phyloP scores from a whole-genome alignment of 768 basidiomycete genomes.

The Exidia glandulosa region DNA sequence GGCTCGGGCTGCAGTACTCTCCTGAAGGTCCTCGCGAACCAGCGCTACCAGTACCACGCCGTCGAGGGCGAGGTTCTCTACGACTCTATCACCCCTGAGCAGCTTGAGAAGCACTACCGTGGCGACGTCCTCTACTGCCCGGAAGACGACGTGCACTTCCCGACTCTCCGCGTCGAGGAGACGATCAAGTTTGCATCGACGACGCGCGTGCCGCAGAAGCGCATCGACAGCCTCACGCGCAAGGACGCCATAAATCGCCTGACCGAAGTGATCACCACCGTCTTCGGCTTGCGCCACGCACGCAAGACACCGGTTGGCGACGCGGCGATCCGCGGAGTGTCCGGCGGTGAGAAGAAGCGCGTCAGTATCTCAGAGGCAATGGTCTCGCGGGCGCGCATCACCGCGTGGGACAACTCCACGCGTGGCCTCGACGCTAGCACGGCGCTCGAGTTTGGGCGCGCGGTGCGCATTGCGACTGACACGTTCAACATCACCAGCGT shows the following conservation, averaged over 20 bases:
- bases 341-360: conserved; percentile 70
- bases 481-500: conserved; percentile 67
- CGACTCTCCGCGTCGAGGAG: background rate
- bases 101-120: conserved; percentile 53
- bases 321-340: conserved; percentile 32
- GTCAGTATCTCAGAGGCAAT: conserved; percentile 62
- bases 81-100: conserved; percentile 56
- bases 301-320: conserved; percentile 28
- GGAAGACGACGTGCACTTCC: conserved; percentile 70
- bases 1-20: conserved; percentile 80
- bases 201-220: conserved; percentile 52
- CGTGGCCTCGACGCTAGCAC: conserved; percentile 78
- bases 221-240: conserved; percentile 38
- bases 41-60: conserved; percentile 51
- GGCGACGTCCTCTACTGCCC: conserved; percentile 77
- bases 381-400: conserved; percentile 16
- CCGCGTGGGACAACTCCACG: conserved; percentile 48
- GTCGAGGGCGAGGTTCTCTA: conserved; percentile 67
- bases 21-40: conserved; percentile 72
- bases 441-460: conserved; percentile 75
- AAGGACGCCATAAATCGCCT: conserved; percentile 36
- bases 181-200: conserved; percentile 41
- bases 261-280: conserved; percentile 29
- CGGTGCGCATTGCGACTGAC: conserved; percentile 74
- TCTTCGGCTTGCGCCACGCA: conserved; percentile 40